Base-by-base conservation (phyloP, 2,329 filamentous ascomycete species). In the Hypoxylon sp. region DNA sequence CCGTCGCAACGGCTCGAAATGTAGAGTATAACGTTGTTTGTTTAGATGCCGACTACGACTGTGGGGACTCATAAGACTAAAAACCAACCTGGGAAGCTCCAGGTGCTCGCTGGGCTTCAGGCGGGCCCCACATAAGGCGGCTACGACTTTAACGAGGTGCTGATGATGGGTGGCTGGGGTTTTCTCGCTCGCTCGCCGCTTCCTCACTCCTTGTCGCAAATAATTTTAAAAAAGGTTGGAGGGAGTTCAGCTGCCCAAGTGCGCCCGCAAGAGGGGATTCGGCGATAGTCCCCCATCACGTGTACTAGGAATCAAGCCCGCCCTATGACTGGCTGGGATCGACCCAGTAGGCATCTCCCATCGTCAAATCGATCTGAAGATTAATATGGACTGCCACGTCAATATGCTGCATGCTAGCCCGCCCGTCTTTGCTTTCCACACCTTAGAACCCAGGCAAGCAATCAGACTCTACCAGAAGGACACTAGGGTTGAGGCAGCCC, bases 361-460 rank as follows among this genome's bases (percentile, higher is more conserved):
- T 68, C 61, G 45, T 58, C 63, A 58, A 68, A 66, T 66, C 63
- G 66, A 68, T 68, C 66, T 68, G 22, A 18, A 57, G 32, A 65
- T 65, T 63, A 64, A 69, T 67, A 65, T 64, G 61, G 57, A 38
- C 48, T 69, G 67, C 67, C 67, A 69, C 67, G 67, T 69, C 67
- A 69, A 67, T 69, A 32, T 64, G 54, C 61, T 57, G 57, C 57
- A 36, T 59, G 30, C 40, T 64, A 40, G 56, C 63, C 63, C 64
- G 56, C 63, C 63, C 64, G 52, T 54, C 49, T 60, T 44, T 50
- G 55, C 60, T 58, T 59, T 55, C 51, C 67, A 62, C 53, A 54
- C 56, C 32, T 38, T 36, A 57, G 30, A 40, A 40, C 52, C 51
- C 30, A 62, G 53, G 49, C 54, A 53, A 18, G 28, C 18, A 2